Evolutionary conservation across 768 basidiomycete genomes (phyloP).

Genomic region (Suillus paluster): DNA sequence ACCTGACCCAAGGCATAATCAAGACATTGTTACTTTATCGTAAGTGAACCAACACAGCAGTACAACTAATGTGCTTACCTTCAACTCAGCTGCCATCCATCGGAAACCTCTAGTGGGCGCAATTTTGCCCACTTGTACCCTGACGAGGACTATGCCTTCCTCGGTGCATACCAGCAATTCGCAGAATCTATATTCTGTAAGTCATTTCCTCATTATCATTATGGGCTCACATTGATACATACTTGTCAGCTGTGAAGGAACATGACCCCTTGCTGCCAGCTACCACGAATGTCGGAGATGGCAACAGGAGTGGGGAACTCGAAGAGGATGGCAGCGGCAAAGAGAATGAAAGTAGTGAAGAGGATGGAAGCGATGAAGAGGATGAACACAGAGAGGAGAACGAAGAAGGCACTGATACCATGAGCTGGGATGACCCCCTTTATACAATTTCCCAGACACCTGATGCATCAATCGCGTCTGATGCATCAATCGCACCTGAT

Average conservation of each 20-base stretch:
- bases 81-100: conserved; percentile 1
- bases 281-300: neutral
- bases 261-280: conserved; percentile 1
- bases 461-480: neutral
- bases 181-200: conserved; percentile 8
- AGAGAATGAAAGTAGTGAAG: neutral
- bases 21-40: conserved; percentile 6
- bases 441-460: neutral
- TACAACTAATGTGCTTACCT: neutral
- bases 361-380: too few species aligned
- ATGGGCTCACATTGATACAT: neutral
- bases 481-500: neutral
- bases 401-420: neutral
- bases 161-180: conserved; percentile 7
- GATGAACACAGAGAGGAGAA: neutral
- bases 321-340: neutral
- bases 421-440: neutral
- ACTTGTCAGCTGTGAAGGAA: neutral
- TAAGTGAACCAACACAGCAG: neutral
- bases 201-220: neutral
- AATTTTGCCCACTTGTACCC: neutral
- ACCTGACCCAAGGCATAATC: conserved; percentile 9
- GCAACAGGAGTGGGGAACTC: neutral
- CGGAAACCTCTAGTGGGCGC: conserved; percentile 3
- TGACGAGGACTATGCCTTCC: conserved; percentile 1